Evolutionary conservation across 2,329 filamentous ascomycete species (phyloP).

Genomic region (Claviceps pazoutovae): DNA sequence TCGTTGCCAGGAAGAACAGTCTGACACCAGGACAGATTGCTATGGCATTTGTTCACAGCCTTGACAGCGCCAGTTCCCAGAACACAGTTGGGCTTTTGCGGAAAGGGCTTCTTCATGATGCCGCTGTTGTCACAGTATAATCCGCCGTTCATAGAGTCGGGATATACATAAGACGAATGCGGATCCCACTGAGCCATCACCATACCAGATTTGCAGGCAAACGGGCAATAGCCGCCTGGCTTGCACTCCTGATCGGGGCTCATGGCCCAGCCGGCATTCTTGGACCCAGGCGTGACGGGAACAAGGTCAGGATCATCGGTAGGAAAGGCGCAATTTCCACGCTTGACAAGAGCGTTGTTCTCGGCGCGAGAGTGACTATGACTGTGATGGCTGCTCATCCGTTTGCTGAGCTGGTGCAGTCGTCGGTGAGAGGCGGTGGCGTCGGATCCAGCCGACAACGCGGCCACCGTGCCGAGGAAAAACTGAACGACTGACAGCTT

Average conservation of each 20-base stretch:
- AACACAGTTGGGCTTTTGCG: slow-evolving; percentile 53
- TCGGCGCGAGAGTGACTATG: slow-evolving; percentile 10
- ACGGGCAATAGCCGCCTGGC: slow-evolving; percentile 57
- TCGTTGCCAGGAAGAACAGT: slow-evolving; percentile 68
- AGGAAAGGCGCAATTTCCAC: slow-evolving; percentile 51
- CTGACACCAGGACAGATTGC: slow-evolving; percentile 58
- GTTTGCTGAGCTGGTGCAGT: slow-evolving; percentile 25
- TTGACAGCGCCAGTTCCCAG: slow-evolving; percentile 51
- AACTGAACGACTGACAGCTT: slow-evolving; percentile 36
- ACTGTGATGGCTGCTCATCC: slow-evolving; percentile 15
- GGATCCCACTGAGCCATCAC: slow-evolving; percentile 72
- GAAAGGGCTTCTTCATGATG: slow-evolving; percentile 54
- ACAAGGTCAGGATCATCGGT: slow-evolving; percentile 48
- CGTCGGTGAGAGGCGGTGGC: slow-evolving; percentile 19
- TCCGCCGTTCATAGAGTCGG: slow-evolving; percentile 63
- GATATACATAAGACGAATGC: slow-evolving; percentile 52
- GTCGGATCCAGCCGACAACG: slow-evolving; percentile 26
- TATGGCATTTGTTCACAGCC: slow-evolving; percentile 51
- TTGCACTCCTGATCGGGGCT: slow-evolving; percentile 58
- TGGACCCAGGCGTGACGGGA: slow-evolving; percentile 45
- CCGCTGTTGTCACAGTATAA: slow-evolving; percentile 57
- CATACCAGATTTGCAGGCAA: slow-evolving; percentile 62
- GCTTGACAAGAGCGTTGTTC: slow-evolving; percentile 31
- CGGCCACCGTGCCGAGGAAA: slow-evolving; percentile 33
- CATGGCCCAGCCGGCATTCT: slow-evolving; percentile 69